These are phyloP conservation scores for Penicillium turbatum DNA, from an alignment of 495 filamentous ascomycete species.

Conservation along the genomic window DNA sequence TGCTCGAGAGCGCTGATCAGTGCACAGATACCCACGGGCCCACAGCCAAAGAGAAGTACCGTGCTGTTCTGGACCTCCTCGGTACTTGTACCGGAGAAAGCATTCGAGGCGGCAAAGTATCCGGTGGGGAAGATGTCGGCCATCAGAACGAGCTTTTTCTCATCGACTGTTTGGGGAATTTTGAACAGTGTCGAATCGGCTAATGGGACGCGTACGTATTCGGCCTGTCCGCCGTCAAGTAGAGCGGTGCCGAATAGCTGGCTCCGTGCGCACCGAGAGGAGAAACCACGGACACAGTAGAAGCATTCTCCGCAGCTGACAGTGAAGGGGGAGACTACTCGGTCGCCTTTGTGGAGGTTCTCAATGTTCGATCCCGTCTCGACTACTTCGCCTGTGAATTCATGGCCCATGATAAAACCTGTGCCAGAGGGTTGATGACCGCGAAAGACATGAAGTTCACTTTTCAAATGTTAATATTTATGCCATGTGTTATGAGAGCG, in stretches of 20 bases:
- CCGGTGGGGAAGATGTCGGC: constrained; percentile 65
- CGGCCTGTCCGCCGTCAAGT: constrained; percentile 81
- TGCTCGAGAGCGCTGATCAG: constrained; percentile 70
- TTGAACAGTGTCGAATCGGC: constrained; percentile 73
- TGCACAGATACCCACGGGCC: constrained; percentile 80
- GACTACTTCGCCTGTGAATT: constrained; percentile 25
- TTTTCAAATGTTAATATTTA: not conserved
- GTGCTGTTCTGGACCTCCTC: constrained; percentile 56
- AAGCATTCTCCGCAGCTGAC: constrained; percentile 65
- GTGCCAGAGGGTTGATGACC: constrained; percentile 44
- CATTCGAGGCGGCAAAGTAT: constrained; percentile 75
- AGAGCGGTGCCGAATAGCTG: constrained; percentile 64
- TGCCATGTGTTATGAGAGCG: not conserved
- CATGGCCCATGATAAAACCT: constrained; percentile 60
- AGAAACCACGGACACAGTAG: constrained; percentile 59
- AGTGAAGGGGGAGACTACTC: constrained; percentile 60
- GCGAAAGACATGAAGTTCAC: constrained; percentile 29
- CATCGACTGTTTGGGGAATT: constrained; percentile 64
- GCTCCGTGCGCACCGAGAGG: constrained; percentile 57
- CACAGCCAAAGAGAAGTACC: constrained; percentile 78
- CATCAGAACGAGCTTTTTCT: constrained; percentile 65
- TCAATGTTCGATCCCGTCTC: constrained; percentile 30
- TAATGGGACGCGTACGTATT: constrained; percentile 77
- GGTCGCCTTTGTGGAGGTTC: constrained; percentile 58
- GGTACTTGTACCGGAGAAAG: constrained; percentile 55